phyloP scores from a whole-genome alignment of 192 early-diverging fungal species.

The Glomus cerebriforme region DNA sequence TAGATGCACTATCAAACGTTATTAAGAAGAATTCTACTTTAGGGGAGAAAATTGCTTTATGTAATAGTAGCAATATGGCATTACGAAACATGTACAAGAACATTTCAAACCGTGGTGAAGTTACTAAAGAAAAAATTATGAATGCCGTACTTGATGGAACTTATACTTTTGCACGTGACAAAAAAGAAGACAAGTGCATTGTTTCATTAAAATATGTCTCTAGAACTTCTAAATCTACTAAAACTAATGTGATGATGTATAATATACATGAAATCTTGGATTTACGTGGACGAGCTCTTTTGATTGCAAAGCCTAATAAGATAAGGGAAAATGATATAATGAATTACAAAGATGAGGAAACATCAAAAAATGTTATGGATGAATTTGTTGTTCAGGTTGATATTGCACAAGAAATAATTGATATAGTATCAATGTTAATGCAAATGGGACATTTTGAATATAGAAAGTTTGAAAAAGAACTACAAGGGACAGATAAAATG shows the following conservation, averaged over 20 bases:
- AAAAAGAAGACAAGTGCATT: constrained; percentile 11
- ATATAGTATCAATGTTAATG: constrained; percentile 24
- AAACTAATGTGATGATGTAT: not conserved
- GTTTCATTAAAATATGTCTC: constrained; percentile 23
- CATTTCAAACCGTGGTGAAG: constrained; percentile 7
- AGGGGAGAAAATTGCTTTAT: constrained; percentile 17
- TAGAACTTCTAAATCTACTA: not conserved
- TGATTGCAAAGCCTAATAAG: constrained; percentile 27
- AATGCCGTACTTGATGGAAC: constrained; percentile 30
- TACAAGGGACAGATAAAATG: not conserved
- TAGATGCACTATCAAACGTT: not conserved
- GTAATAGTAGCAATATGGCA: constrained; percentile 27
- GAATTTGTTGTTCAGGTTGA: constrained; percentile 36
- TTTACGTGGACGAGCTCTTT: constrained; percentile 33
- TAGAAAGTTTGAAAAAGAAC: constrained; percentile 8
- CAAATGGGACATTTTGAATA: constrained; percentile 34
- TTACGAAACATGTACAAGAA: constrained; percentile 26
- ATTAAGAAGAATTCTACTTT: not conserved
- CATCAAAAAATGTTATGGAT: not conserved
- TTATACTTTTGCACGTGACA: constrained; percentile 28
- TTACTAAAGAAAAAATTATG: not conserved
- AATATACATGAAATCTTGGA: constrained; percentile 25
- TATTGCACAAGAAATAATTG: constrained; percentile 25
- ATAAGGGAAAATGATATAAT: not conserved
- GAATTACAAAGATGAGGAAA: not conserved